Evolutionary conservation across 768 basidiomycete species (phyloP).

Genomic region (Pholiota microspora): DNA sequence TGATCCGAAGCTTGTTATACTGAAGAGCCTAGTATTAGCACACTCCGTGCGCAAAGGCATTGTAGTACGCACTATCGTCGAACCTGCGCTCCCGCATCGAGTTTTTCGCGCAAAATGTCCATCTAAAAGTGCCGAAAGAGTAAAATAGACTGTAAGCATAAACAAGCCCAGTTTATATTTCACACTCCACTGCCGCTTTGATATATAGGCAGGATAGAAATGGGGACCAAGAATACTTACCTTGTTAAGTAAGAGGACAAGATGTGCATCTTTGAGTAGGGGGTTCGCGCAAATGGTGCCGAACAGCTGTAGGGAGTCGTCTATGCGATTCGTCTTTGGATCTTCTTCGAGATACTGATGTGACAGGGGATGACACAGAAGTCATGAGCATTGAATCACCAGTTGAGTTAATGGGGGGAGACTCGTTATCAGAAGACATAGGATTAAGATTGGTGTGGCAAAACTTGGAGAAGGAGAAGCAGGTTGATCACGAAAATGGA

Average conservation of each 20-base stretch:
- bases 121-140: constrained; percentile 37
- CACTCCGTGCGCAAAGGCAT: no score
- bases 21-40: constrained; percentile 25
- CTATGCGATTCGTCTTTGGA: constrained; percentile 71
- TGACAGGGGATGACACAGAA: neutral
- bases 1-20: constrained; percentile 76
- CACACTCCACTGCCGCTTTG: neutral
- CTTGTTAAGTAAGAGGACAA: constrained; percentile 80
- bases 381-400: neutral
- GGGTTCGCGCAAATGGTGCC: constrained; percentile 73
- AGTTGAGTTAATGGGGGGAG: neutral
- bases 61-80: constrained; percentile 70
- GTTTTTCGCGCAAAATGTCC: constrained; percentile 71
- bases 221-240: constrained; percentile 31
- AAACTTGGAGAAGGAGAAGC: neutral
- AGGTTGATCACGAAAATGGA: constrained; percentile 1
- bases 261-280: constrained; percentile 67
- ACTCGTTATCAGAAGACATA: neutral
- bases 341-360: constrained; percentile 80
- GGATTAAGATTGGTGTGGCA: neutral
- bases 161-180: no score
- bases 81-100: constrained; percentile 64
- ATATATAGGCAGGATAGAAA: neutral
- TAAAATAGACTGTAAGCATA: neutral
- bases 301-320: constrained; percentile 81